A percentile compares a stretch with the other conserved stretches of the same genome.
Evolutionary conservation across 768 basidiomycete genomes (phyloP).

Genomic region (Gloeopeniophorella convolvens): DNA sequence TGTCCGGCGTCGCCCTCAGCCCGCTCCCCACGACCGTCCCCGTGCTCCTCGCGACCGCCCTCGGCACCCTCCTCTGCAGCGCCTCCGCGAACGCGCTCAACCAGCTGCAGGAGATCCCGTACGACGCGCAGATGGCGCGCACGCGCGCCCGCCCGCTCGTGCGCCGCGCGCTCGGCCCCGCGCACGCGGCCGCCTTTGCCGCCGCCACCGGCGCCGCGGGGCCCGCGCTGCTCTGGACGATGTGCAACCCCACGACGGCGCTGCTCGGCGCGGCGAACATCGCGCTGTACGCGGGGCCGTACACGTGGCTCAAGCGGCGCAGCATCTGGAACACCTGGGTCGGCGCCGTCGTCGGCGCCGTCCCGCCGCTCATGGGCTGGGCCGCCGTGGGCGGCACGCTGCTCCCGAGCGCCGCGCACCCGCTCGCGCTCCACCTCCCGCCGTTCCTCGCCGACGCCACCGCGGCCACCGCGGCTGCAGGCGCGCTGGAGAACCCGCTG

Average conservation of each 20-base stretch:
- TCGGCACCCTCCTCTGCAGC: slow-evolving; percentile 86
- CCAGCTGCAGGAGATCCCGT: slow-evolving; percentile 90
- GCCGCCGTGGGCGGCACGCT: slow-evolving; percentile 84
- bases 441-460: slow-evolving; percentile 41
- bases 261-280: slow-evolving; percentile 79
- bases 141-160: slow-evolving; percentile 87
- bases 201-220: slow-evolving; percentile 71
- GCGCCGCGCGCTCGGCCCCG: slow-evolving; percentile 71
- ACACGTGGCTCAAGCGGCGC: slow-evolving; percentile 89
- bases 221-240: slow-evolving; percentile 66
- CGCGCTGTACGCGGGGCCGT: slow-evolving; percentile 81
- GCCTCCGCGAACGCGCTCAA: slow-evolving; percentile 94
- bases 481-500: slow-evolving; percentile 66
- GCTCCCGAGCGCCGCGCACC: slow-evolving; percentile 55
- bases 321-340: slow-evolving; percentile 88
- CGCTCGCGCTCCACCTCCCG: slow-evolving; percentile 55
- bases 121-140: slow-evolving; percentile 94
- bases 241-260: slow-evolving; percentile 85
- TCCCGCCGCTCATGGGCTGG: slow-evolving; percentile 98
- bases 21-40: slow-evolving; percentile 82
- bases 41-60: slow-evolving; percentile 76
- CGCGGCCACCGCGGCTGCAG: slow-evolving; percentile 37
- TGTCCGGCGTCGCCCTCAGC: slow-evolving; percentile 89
- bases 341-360: slow-evolving; percentile 83
- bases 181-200: slow-evolving; percentile 82